phyloP scores from a whole-genome alignment of 192 early-diverging fungal genomes.

The Lunasporangiospora selenospora region DNA sequence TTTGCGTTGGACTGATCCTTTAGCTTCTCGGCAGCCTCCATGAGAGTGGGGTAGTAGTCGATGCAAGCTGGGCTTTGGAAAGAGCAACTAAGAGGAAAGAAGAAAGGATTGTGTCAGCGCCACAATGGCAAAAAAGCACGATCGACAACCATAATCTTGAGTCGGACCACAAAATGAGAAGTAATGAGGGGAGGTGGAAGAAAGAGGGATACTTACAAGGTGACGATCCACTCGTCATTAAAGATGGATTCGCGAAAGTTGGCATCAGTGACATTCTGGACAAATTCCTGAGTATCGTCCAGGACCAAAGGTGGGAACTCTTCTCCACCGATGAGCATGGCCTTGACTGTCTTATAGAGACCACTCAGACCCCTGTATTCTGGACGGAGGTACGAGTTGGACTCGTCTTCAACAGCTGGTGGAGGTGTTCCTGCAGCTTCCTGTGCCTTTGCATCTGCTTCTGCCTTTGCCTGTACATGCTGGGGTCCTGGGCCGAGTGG shows the following conservation, averaged over 20 bases:
- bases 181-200: not conserved
- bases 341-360: conserved; percentile 6
- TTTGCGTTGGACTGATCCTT: conserved; percentile 33
- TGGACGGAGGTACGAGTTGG: too few species aligned
- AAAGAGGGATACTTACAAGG: conserved; percentile 24
- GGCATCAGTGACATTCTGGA: conserved; percentile 34
- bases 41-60: conserved; percentile 42
- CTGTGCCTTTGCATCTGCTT: not conserved
- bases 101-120: too few species aligned
- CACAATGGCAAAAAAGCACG: too few species aligned
- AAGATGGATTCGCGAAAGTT: conserved; percentile 33
- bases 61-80: conserved; percentile 8
- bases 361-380: too few species aligned
- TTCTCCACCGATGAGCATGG: conserved; percentile 15
- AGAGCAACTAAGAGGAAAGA: conserved; percentile 27
- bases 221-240: conserved; percentile 39
- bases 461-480: too few species aligned
- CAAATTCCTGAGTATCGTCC: conserved; percentile 7
- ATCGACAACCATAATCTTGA: too few species aligned
- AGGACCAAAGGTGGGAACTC: not conserved
- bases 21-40: conserved; percentile 33
- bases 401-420: too few species aligned
- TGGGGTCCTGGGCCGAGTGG: too few species aligned
- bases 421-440: too few species aligned
- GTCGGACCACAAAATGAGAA: too few species aligned